phyloP scores from a whole-genome alignment of 2,329 filamentous ascomycete species.

The Fusarium sarcochroum region DNA sequence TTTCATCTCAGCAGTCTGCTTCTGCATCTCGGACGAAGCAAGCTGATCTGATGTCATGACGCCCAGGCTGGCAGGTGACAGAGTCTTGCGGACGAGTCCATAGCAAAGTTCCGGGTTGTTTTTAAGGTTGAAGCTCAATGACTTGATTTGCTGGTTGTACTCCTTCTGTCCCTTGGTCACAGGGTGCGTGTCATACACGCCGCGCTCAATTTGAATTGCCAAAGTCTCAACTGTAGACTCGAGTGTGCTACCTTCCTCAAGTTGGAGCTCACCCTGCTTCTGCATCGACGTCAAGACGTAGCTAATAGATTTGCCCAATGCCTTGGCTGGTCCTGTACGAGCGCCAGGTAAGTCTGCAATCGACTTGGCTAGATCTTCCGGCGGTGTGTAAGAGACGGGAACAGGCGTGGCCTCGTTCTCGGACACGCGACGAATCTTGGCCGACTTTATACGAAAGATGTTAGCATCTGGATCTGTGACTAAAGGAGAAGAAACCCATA shows the following conservation, averaged over 20 bases:
- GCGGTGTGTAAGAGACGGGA: constrained; percentile 61
- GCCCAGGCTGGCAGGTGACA: constrained; percentile 83
- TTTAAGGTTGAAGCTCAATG: constrained; percentile 89
- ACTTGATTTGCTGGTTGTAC: constrained; percentile 76
- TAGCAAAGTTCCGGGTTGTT: constrained; percentile 84
- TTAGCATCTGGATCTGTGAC: constrained; percentile 5
- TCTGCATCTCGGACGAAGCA: constrained; percentile 90
- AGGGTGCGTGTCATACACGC: constrained; percentile 70
- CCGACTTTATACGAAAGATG: constrained; percentile 51
- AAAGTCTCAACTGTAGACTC: constrained; percentile 77
- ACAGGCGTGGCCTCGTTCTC: constrained; percentile 57
- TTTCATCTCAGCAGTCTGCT: constrained; percentile 81
- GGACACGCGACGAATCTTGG: constrained; percentile 67
- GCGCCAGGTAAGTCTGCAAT: constrained; percentile 70
- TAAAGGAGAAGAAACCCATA: constrained; percentile 48
- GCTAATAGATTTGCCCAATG: constrained; percentile 77
- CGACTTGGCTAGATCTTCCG: constrained; percentile 64
- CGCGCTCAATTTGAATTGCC: constrained; percentile 85
- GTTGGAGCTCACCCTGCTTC: constrained; percentile 73
- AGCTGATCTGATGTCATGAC: constrained; percentile 92
- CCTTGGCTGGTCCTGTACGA: constrained; percentile 78
- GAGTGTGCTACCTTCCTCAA: constrained; percentile 74
- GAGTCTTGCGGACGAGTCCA: constrained; percentile 78
- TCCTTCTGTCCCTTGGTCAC: constrained; percentile 61
- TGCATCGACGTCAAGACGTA: constrained; percentile 76